Evolutionary conservation across 2,329 filamentous ascomycete species (phyloP), one percentile per base, ranked within the genome.

Genomic region (Colletotrichum lentis): DNA sequence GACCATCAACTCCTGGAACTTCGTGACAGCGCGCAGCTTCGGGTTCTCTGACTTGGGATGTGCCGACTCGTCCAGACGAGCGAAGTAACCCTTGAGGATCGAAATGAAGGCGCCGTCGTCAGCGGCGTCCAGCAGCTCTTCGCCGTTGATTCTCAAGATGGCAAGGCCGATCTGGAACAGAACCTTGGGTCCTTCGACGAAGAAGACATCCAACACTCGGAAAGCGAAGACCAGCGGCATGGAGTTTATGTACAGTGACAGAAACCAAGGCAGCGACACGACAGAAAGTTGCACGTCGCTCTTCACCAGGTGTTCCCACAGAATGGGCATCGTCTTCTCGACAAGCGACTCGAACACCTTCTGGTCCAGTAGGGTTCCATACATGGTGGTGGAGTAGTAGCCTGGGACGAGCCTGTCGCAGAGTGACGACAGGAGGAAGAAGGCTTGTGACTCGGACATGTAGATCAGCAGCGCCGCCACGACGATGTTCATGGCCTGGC

Each of bases 401-500:
- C 96, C 96, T 0, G 96, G 96, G 3, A 98, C 87, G 2, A 99
- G 84, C 54, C 95, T 90, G 77, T 98, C 95, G 81, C 96, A 99
- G 18, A 99, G 85, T 1, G 95, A 86, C 1, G 94, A 97, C 50
- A 99, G 87, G 8, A 97, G 84, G 78, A 96, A 99, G 80, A 98
- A 99, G 1, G 96, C 96, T 80, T 99, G 96, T 0, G 91, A 80
- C 80, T 99, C 96, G 10, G 94, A 98, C 89, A 97, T 97, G 83
- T 98, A 98, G 84, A 99, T 99, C 73, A 99, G 86, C 66, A 99
- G 83, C n/a, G 96, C 96, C 20, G 96, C 96, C 62, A 97, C 95
- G 41, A 99, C 96, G 73, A 99, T 99, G 79, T 99, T 99, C 96
- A 99, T 99, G 70, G 96, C 96, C 80, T 99, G 96, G 78, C 96